Evolutionary conservation across 192 early-diverging fungal species (phyloP), one percentile per base, ranked within the genome.

Genomic region (Coemansia sp.): DNA sequence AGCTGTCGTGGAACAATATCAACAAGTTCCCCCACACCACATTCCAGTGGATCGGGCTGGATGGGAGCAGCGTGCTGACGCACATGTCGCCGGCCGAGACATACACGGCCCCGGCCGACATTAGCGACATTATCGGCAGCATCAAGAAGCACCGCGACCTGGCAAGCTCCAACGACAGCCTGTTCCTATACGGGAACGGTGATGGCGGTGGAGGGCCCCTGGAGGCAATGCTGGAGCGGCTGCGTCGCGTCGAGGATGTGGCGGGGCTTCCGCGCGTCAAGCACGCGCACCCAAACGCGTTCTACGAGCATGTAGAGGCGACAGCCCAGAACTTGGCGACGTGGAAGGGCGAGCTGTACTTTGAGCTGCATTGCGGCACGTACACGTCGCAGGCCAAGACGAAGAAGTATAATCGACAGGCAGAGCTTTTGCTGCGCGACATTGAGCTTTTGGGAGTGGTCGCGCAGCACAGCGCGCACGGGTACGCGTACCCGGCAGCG

Each of bases 1-100:
- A 99, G 63, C 72, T 99, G 32, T 92, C 90, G 17, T 99, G 96
- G 96, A 98, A 98, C 75, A 96, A 92, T 62, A 91, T 99, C 61
- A 99, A 99, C 77, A 89, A 90, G 82, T 97, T 99, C 61, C 96
- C 96, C 5, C 81, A 94, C 54, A 94, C 96, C 0, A 94, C 94
- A 4, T 99, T 99, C 70, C 78, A 66, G 61, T 99, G 96, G 96
- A 75, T 85, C 11, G 92, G 90, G 22, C 72, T 94, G 8, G 88
- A 96, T 61, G 88, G 91, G 10, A 86, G 87, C 27, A 68, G 76
- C 34, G 77, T 93, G 10, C 60, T 96, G 49, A 91, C 88, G 0
- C 93, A 98, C 53, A 92, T 96, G 78, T 82, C 87, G 8, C 92
- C 93, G 0, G 81, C 88, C 7, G 85, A 98, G 55, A 98, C 93